Evolutionary conservation across 2,329 filamentous ascomycete species (phyloP).

Genomic region (Cercospora berteroae): DNA sequence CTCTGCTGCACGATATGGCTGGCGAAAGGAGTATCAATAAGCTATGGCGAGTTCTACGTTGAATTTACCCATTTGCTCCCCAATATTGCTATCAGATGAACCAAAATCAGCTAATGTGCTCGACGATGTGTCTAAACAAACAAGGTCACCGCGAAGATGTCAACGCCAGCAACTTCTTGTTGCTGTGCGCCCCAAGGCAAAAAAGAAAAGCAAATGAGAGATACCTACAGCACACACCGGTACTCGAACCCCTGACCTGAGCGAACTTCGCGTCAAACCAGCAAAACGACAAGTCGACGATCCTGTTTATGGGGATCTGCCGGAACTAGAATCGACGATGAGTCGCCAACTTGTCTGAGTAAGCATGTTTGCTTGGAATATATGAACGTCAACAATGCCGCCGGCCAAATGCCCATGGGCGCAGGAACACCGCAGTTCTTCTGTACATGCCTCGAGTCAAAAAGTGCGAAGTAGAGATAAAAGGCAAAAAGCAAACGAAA

Average conservation of each 20-base stretch:
- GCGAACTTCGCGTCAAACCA: not conserved
- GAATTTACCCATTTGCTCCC: not conserved
- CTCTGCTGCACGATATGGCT: not conserved
- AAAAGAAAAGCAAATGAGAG: not conserved
- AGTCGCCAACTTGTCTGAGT: not conserved
- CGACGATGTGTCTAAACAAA: not conserved
- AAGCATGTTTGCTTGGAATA: not conserved
- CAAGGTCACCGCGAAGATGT: not conserved
- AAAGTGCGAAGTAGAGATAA: not conserved
- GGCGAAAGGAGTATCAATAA: not conserved
- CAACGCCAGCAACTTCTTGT: not conserved
- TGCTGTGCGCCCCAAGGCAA: not conserved
- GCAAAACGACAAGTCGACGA: not conserved
- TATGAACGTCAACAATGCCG: not conserved
- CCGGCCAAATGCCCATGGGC: too few species aligned
- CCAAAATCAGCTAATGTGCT: not conserved
- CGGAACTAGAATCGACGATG: not conserved
- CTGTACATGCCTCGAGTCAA: not conserved
- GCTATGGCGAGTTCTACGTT: not conserved
- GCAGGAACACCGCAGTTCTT: too few species aligned
- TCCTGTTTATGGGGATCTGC: not conserved
- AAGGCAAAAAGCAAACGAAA: not conserved
- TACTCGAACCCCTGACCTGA: not conserved
- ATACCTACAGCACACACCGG: not conserved
- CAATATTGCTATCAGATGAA: not conserved